Evolutionary conservation across 169 alveolate genomes (phyloP), one percentile per base, ranked within the genome.

Genomic region (Plasmodium cynomolgi): DNA sequence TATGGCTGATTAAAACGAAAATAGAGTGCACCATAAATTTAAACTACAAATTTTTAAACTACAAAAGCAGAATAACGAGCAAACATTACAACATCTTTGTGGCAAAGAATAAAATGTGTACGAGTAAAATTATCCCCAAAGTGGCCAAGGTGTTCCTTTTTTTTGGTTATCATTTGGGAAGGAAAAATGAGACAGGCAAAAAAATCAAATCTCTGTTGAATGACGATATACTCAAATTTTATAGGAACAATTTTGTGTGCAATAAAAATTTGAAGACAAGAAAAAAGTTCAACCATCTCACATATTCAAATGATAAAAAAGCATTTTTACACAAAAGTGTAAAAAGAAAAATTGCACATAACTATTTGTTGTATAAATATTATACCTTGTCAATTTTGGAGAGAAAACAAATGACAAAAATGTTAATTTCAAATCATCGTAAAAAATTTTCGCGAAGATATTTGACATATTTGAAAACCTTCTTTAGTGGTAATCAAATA

Each of bases 1-100:
- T 90, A 29, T 90, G 94, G 94, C 79, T 90, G 23, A 26, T 90
- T 26, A 90, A 90, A 26, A 90, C 94, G 26, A 90, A 90, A 71
- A 90, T 90, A 62, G 94, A 90, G 82, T 58, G 94, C 83, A 90
- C 94, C 68, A 90, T 90, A 80, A 90, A 90, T 79, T 90, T 90
- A 80, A 90, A 90, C 83, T 74, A 90, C 34, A 90, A 90, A 68
- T 79, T 56, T 90, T 58, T 90, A 90, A 90, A 90, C 50, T 90
- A 90, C 73, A 90, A 90, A 68, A 81, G 62, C n/a, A 90, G 90
- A 80, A 79, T 90, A 68, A 44, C 84, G 73, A 58, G 83, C 74
- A 90, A 80, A 68, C 82, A 81, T 26, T 90, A 90, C 73, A 56
- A 79, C 44, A 58, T 37, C n/a, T 90, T 80, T 90, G 56, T 29